Conservation (phyloP, 805 yeast genomes). For the Spathaspora arborariae region DNA sequence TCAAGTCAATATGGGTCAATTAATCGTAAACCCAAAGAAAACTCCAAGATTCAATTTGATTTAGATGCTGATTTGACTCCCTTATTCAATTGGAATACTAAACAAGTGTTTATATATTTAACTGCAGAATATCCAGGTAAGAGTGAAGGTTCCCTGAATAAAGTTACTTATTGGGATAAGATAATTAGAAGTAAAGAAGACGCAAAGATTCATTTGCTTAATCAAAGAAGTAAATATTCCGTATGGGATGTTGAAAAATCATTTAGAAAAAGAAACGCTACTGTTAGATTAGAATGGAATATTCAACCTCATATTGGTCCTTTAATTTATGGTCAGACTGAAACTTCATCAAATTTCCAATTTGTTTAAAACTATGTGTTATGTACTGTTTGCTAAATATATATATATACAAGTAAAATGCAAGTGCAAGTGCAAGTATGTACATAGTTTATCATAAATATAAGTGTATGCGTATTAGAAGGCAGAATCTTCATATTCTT, state of each 20-base stretch:
- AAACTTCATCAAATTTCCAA: conserved; percentile 20
- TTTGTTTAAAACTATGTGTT: conserved; percentile 12
- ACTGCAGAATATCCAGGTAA: conserved; percentile 76
- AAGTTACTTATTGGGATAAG: conserved; percentile 87
- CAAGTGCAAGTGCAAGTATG: not conserved
- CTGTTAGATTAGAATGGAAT: conserved; percentile 78
- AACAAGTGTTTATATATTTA: conserved; percentile 88
- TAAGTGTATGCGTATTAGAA: too few species aligned
- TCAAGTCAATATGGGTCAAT: conserved; percentile 67
- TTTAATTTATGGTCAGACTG: conserved; percentile 59
- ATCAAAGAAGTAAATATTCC: conserved; percentile 67
- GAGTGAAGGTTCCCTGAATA: conserved; percentile 44
- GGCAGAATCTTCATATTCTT: too few species aligned
- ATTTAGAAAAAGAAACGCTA: conserved; percentile 61
- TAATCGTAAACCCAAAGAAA: conserved; percentile 69
- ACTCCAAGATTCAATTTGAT: conserved; percentile 68
- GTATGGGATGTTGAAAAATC: conserved; percentile 79
- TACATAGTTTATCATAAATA: not conserved
- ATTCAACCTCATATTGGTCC: conserved; percentile 90
- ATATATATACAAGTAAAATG: not conserved
- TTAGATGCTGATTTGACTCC: conserved; percentile 69
- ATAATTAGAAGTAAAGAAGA: conserved; percentile 59
- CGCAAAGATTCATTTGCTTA: conserved; percentile 52
- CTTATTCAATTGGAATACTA: conserved; percentile 94
- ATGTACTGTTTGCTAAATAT: not conserved